Conservation (phyloP, 345 rosid species). For the Jatropha curcas region DNA sequence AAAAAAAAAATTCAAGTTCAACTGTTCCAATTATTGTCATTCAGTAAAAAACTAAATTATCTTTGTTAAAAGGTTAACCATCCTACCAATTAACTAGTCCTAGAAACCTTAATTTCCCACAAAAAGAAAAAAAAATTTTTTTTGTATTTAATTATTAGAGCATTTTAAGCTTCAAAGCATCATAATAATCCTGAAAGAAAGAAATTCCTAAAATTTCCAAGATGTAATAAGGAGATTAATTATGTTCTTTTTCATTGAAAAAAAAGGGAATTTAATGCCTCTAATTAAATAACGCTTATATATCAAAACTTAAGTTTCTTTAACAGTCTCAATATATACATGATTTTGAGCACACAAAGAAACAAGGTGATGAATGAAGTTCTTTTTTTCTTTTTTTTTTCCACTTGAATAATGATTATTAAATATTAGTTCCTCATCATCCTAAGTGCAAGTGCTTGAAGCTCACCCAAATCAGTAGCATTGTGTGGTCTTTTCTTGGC, state of each 20-base stretch:
- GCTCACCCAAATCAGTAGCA: slow-evolving; percentile 64
- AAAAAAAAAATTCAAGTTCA: background rate
- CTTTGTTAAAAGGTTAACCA: slow-evolving; percentile 19
- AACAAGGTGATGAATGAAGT: background rate
- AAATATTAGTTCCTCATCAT: slow-evolving; percentile 68
- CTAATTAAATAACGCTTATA: background rate
- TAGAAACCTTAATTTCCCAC: no score
- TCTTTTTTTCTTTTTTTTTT: no score
- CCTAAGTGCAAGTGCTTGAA: slow-evolving; percentile 79
- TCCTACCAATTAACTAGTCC: background rate
- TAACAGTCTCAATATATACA: slow-evolving; percentile 15
- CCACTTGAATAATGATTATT: no score
- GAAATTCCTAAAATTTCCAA: no score
- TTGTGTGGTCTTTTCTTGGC: slow-evolving; percentile 45
- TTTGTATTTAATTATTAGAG: no score
- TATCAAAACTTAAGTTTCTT: slow-evolving; percentile 8
- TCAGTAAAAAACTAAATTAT: slow-evolving; percentile 8
- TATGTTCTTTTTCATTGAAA: background rate
- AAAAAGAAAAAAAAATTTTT: no score
- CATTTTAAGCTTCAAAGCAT: no score
- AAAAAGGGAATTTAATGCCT: background rate
- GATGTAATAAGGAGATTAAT: no score
- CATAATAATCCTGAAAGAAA: no score
- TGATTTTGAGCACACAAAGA: slow-evolving; percentile 1
- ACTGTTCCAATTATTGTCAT: slow-evolving; percentile 23